Conservation (phyloP, 2,329 filamentous ascomycete species). For the Fusarium foetens region DNA sequence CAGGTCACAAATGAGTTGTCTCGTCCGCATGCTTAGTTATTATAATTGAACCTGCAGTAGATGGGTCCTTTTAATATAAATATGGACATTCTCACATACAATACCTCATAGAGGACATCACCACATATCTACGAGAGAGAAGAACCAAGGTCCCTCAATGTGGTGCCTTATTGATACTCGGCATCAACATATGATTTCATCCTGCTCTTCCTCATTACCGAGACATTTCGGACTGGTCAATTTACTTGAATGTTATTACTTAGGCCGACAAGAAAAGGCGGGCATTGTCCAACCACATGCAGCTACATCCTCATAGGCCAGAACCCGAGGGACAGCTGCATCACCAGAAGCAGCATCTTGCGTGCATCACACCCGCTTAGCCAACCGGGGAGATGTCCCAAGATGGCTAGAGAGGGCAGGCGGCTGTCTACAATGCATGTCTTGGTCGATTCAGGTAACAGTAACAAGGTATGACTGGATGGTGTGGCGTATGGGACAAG, state of each 20-base stretch:
- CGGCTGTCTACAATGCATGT: conserved; percentile 19
- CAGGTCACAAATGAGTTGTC: conserved; percentile 14
- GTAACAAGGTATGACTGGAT: conserved; percentile 14
- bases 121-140: not conserved
- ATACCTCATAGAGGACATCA: not conserved
- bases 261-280: conserved; percentile 1
- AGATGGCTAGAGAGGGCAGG: conserved; percentile 31
- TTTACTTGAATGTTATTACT: not conserved
- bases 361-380: conserved; percentile 33
- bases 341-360: conserved; percentile 36
- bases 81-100: conserved; percentile 1
- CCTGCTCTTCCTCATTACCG: conserved; percentile 12
- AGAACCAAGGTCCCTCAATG: not conserved
- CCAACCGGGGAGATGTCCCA: conserved; percentile 37
- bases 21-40: conserved; percentile 18
- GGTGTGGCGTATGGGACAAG: conserved; percentile 32
- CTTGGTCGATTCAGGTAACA: conserved; percentile 18
- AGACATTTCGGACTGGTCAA: conserved; percentile 14
- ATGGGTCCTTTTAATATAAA: conserved; percentile 16
- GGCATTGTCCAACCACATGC: conserved; percentile 20
- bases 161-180: not conserved
- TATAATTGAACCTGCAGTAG: conserved; percentile 18
- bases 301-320: conserved; percentile 13
- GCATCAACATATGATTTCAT: conserved; percentile 1
- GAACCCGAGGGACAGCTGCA: conserved; percentile 26